Base-by-base conservation (phyloP, 192 early-diverging fungal genomes). In the Phlyctochytrium bullatum region DNA sequence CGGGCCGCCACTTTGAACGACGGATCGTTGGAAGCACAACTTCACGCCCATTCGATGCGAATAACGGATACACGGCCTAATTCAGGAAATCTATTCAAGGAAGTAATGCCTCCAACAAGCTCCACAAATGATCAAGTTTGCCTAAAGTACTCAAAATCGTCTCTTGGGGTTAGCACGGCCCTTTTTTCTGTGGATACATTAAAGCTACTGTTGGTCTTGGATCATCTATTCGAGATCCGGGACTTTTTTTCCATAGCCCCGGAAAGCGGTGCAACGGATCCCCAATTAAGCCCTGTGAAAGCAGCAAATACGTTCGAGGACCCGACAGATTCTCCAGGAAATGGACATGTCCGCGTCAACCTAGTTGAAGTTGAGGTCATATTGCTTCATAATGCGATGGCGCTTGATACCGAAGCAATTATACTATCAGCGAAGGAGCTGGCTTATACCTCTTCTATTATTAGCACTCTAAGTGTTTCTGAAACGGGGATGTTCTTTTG, bases 401-500 rank as follows among this genome's bases (percentile, higher is more conserved):
- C 64, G 17, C 65, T 77, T 1, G 73, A 83, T 27, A 92, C 94
- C 0, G 94, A 99, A 64, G 96, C 97, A 12, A 87, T 99, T 36
- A 78, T 95, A n/a, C 81, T 98, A 25, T 87, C 85, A 0, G 82
- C 91, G 1, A 85, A 92, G 52, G 86, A 92, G 66, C 78, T 97
- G 0, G 85, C 93, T 25, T 73, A 96, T 36, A 83, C 88, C 3
- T 91, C 93, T 61, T 90, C 95, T 68, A 80, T 87, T 16, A 80
- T 92, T 32, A 87, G 88, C 63, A 89, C 86, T 1, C 56, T 93
- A 4, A 89, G 83, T 24, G 78, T 93, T 52, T 82, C 94, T 35
- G 88, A 92, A 64, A 82, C 94, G 40, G 91, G 93, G 36, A 92
- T 98, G 84, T 91, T 90, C 34, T 80, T 99, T 16, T 98, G 95